Evolutionary conservation across 2,329 filamentous ascomycete genomes (phyloP).

Genomic region (Exophiala xenobiotica): DNA sequence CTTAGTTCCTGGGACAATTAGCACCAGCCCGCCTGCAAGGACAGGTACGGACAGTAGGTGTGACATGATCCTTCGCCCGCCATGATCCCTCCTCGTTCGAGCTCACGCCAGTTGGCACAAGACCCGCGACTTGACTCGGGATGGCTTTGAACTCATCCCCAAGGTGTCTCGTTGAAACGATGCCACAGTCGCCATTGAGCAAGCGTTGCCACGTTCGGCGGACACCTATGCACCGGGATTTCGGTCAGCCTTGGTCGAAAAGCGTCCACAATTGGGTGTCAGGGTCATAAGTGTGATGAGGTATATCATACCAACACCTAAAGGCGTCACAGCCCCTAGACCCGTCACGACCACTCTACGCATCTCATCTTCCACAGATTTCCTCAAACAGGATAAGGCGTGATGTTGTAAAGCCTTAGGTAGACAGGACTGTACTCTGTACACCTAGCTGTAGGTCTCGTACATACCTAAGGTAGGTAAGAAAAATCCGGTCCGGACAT

Average conservation of each 20-base stretch:
- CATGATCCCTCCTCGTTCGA: constrained; percentile 41
- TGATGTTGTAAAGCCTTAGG: too few species aligned
- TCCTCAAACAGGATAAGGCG: background rate
- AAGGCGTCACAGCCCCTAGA: constrained; percentile 76
- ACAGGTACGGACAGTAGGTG: constrained; percentile 44
- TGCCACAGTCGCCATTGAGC: constrained; percentile 74
- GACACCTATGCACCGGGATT: constrained; percentile 52
- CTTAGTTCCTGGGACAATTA: constrained; percentile 56
- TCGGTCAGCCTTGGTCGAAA: background rate
- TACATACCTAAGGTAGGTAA: background rate
- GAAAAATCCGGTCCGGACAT: constrained; percentile 1
- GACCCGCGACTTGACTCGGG: constrained; percentile 79
- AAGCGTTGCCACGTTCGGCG: constrained; percentile 78
- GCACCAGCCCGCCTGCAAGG: too few species aligned
- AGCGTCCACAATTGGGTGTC: too few species aligned
- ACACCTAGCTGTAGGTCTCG: too few species aligned
- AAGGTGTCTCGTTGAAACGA: constrained; percentile 68
- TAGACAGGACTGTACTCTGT: too few species aligned
- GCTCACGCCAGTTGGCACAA: constrained; percentile 71
- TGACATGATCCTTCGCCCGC: constrained; percentile 47
- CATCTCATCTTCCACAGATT: constrained; percentile 31
- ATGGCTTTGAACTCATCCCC: constrained; percentile 67
- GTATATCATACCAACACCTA: constrained; percentile 65
- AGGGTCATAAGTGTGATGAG: constrained; percentile 9
- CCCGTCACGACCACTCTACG: constrained; percentile 79